Base-by-base conservation (phyloP, 352 stramenopile genomes). In the Pilasporangium apinafurcum region DNA sequence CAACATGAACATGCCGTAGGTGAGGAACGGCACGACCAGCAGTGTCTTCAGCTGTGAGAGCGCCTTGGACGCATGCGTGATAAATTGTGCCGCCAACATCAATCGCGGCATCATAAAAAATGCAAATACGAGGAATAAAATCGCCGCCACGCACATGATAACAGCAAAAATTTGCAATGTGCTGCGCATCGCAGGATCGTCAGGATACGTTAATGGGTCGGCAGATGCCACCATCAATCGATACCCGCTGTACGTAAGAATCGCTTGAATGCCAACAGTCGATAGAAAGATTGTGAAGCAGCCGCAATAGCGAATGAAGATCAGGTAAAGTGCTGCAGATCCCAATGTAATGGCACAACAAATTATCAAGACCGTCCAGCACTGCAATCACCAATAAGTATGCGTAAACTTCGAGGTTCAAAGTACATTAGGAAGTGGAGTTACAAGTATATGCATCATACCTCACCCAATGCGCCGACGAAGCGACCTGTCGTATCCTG, bases 401-500 rank as follows among this genome's bases (percentile, higher is more conserved):
- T n/a, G n/a, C n/a, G n/a, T n/a, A n/a, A n/a, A n/a, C n/a, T n/a
- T n/a, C n/a, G n/a, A n/a, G n/a, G n/a, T n/a, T n/a, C n/a, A n/a
- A n/a, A n/a, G n/a, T n/a, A n/a, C n/a, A n/a, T n/a, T n/a, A n/a
- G n/a, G n/a, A n/a, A n/a, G n/a, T n/a, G n/a, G n/a, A n/a, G n/a
- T n/a, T n/a, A n/a, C n/a, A n/a, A n/a, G n/a, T n/a, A n/a, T n/a
- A n/a, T n/a, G n/a, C n/a, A n/a, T n/a, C n/a, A n/a, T n/a, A n/a
- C n/a, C 51, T 83, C 74, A 16, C 67, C 64, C 18, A 92, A 50
- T 9, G 70, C 76, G n/a, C 80, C 80, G n/a, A 92, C 75, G 47
- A 89, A 89, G 16, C 72, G 68, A 8, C 80, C 80, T 12, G 83
- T 25, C 2, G 63, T 83, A 36, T 92, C 80, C 44, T 92, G 76